phyloP scores from a whole-genome alignment of 805 yeast species.

The Ogataea zsoltii region DNA sequence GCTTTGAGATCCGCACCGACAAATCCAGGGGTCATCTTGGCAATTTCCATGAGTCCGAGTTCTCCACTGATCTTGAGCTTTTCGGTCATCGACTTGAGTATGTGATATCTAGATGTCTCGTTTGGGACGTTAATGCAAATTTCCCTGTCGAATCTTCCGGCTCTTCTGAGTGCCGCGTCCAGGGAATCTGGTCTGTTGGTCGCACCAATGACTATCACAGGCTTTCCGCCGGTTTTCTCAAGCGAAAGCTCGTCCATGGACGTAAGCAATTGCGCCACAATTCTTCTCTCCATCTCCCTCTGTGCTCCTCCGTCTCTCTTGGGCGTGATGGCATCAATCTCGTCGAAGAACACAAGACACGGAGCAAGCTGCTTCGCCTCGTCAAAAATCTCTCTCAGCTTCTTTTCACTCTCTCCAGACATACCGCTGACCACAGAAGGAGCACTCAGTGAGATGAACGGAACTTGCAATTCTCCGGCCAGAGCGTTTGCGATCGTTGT shows the following conservation, averaged over 20 bases:
- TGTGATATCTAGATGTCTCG: slow-evolving; percentile 75
- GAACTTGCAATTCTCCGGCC: slow-evolving; percentile 93
- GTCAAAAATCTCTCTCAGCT: slow-evolving; percentile 86
- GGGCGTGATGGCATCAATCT: slow-evolving; percentile 97
- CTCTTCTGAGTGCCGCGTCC: slow-evolving; percentile 92
- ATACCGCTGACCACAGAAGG: slow-evolving; percentile 97
- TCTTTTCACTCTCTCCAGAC: slow-evolving; percentile 99
- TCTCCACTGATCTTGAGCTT: slow-evolving; percentile 66
- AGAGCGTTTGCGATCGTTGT: slow-evolving; percentile 94
- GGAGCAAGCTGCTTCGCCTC: slow-evolving; percentile 92
- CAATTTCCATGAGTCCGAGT: slow-evolving; percentile 70
- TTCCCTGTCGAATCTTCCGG: slow-evolving; percentile 95
- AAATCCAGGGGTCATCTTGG: slow-evolving; percentile 94
- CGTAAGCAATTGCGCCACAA: slow-evolving; percentile 92
- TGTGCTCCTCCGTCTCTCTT: slow-evolving; percentile 98
- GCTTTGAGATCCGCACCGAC: slow-evolving; percentile 98
- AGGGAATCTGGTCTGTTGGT: slow-evolving; percentile 95
- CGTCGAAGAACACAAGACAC: slow-evolving; percentile 90
- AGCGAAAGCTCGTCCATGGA: slow-evolving; percentile 90
- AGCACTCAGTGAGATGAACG: slow-evolving; percentile 87
- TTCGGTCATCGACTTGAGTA: slow-evolving; percentile 71
- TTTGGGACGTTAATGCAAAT: slow-evolving; percentile 94
- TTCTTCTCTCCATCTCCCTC: slow-evolving; percentile 96
- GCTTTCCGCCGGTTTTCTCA: slow-evolving; percentile 88
- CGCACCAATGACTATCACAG: slow-evolving; percentile 93